phyloP scores from a whole-genome alignment of 1,139 yeast species.

The Candida sp. region DNA sequence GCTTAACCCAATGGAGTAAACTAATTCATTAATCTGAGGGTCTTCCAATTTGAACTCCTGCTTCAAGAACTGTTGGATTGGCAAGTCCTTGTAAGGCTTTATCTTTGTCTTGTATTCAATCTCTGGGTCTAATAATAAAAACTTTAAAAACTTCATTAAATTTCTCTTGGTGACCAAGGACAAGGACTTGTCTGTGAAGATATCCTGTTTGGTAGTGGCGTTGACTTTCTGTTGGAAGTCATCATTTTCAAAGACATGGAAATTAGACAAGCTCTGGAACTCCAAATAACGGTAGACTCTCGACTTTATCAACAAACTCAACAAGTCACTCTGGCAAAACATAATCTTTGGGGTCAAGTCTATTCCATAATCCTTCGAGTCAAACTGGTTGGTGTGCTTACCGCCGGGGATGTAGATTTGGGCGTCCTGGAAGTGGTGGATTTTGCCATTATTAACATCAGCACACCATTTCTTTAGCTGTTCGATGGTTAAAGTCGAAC shows the following conservation, averaged over 20 bases:
- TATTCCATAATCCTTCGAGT: slow-evolving; percentile 80
- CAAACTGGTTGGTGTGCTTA: slow-evolving; percentile 44
- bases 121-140: slow-evolving; percentile 66
- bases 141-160: slow-evolving; percentile 92
- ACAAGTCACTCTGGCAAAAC: slow-evolving; percentile 87
- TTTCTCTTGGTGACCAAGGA: slow-evolving; percentile 79
- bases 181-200: slow-evolving; percentile 87
- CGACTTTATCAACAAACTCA: slow-evolving; percentile 77
- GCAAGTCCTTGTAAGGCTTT: slow-evolving; percentile 48
- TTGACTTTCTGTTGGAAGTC: slow-evolving; percentile 79
- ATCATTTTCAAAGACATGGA: slow-evolving; percentile 93
- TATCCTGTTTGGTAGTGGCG: slow-evolving; percentile 76
- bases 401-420: slow-evolving; percentile 73
- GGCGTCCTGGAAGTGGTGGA: slow-evolving; percentile 61
- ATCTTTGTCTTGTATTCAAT: slow-evolving; percentile 47
- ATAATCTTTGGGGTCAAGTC: slow-evolving; percentile 89
- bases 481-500: slow-evolving; percentile 85
- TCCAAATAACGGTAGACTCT: slow-evolving; percentile 92
- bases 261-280: slow-evolving; percentile 85
- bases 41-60: slow-evolving; percentile 71
- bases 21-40: slow-evolving; percentile 81
- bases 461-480: slow-evolving; percentile 84
- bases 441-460: slow-evolving; percentile 57
- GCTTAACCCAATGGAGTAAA: slow-evolving; percentile 85
- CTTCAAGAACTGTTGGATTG: slow-evolving; percentile 62